Base-by-base conservation (phyloP, 257 asterid species). In the Capsicum pubescens region DNA sequence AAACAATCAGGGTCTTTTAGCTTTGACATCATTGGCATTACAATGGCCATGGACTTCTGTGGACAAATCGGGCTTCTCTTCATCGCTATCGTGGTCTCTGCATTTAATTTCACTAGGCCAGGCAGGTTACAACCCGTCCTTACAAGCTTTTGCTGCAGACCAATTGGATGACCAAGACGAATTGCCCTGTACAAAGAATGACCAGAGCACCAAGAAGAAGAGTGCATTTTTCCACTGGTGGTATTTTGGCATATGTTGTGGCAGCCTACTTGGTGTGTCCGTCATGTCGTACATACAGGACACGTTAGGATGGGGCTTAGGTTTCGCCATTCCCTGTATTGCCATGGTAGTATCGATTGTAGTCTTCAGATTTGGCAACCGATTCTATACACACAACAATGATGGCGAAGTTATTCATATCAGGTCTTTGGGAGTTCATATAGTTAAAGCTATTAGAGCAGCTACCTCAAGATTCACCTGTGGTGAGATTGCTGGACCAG, bases 131-230 rank as follows among this genome's bases (percentile, higher is more conserved):
- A 97, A 95, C 89, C 94, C 99, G 7, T 97, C 99, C 32, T 81
- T 97, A 15, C 99, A 97, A 87, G 98, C 99, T 3, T 97, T 95
- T 15, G 99, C 95, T 12, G 99, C 97, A 0, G 99, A 95, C 32
- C 99, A 97, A 44, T 89, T 92, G 1, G 91, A 86, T 3, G 57
- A 84, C 0, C 90, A 88, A n/a, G 91, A 88, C 1, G 91, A 90
- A 21, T 59, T 92, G 80, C 93, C 95, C 8, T 15, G 76, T 56
- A 81, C 86, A 4, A 84, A 68, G 56, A 85, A 67, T 21, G 86
- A 85, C 4, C 87, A 87, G 67, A 84, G 48, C 50, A 85, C 92
- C 2, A 85, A 83, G 70, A 86, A 82, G 83, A 97, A 92, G 90
- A 92, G 95, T 50, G 19, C 82, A 77, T 97, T 97, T 56, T 97